Base-by-base conservation (phyloP, 352 stramenopile species). In the Saprolegnia diclina region DNA sequence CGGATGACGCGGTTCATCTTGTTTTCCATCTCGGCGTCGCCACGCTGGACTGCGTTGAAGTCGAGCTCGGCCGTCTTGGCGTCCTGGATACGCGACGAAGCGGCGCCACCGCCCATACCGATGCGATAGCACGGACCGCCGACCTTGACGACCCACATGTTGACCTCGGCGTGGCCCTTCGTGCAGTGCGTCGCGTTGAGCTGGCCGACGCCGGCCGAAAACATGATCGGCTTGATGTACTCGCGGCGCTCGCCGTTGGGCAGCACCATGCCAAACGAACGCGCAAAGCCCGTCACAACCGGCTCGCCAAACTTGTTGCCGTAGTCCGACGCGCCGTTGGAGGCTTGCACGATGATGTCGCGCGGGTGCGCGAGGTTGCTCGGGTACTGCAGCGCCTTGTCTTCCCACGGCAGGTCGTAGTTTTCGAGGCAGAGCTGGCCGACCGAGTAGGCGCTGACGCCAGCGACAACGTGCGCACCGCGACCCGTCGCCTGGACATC, bases 151-250 rank as follows among this genome's bases (percentile, higher is more conserved):
- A 99, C 95, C 68, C 96, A 92, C 96, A 99, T 99, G 53, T 87
- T 76, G 62, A 91, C 77, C 70, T 98, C 96, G 0, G 97, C 91
- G 66, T 93, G 88, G 13, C 92, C 96, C 81, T 99, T 99, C 19
- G 72, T 77, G 54, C 88, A 89, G 79, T 99, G 97, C 40, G 83
- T 76, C 22, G 77, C 92, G 72, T 99, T 96, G 37, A 99, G 81
- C 72, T 98, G 89, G 35, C 97, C 97, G 32, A 99, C 82, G 68
- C 97, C 97, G 5, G 97, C 97, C 54, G 95, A 99, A 72, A 99
- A 99, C 97, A 99, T 99, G 76, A 99, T 99, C 26, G 97, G 97
- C 81, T 99, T 99, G 68, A 99, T 96, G 90, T 98, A 99, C 75
- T 99, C 97, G 71, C 94, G 96, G 32, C 97, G 88, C 71, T 98